Conservation (phyloP, 2,329 filamentous ascomycete species). For the Colletotrichum caudatum region DNA sequence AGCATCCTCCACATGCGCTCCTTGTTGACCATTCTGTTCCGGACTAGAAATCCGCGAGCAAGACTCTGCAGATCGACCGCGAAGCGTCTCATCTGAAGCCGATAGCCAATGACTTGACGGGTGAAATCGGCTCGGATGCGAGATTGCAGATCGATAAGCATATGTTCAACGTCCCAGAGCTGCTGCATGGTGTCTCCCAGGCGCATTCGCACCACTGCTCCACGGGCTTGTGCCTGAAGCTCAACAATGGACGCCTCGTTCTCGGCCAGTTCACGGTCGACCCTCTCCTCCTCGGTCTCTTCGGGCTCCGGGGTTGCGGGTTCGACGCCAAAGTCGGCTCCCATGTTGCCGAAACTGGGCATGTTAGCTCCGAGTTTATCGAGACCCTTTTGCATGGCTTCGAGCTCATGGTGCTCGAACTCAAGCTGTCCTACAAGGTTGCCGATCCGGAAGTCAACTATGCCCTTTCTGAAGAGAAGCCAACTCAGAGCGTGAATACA, state of each 20-base stretch:
- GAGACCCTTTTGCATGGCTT: conserved; percentile 95
- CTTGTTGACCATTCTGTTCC: conserved; percentile 71
- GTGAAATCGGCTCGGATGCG: conserved; percentile 89
- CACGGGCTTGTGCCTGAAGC: conserved; percentile 87
- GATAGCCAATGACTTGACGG: conserved; percentile 84
- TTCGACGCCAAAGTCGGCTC: conserved; percentile 92
- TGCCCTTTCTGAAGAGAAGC: conserved; percentile 94
- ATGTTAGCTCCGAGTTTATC: conserved; percentile 95
- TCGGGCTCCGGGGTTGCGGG: conserved; percentile 77
- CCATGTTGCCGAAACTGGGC: conserved; percentile 98
- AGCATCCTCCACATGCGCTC: conserved; percentile 77
- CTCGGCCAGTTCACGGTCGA: conserved; percentile 83
- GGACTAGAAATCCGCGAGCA: conserved; percentile 79
- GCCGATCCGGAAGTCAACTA: conserved; percentile 94
- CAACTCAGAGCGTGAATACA: conserved; percentile 98
- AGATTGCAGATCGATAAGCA: conserved; percentile 85
- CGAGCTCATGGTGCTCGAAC: conserved; percentile 97
- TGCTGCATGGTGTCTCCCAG: conserved; percentile 87
- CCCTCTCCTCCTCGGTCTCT: conserved; percentile 91
- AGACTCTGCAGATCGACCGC: conserved; percentile 84
- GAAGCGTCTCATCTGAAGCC: conserved; percentile 84
- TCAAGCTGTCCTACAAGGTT: conserved; percentile 96
- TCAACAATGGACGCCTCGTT: conserved; percentile 80
- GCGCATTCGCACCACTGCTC: conserved; percentile 80
- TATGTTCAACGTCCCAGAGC: conserved; percentile 87